Conservation (phyloP, 2,329 filamentous ascomycete species). For the Coniochaeta ligniaria region DNA sequence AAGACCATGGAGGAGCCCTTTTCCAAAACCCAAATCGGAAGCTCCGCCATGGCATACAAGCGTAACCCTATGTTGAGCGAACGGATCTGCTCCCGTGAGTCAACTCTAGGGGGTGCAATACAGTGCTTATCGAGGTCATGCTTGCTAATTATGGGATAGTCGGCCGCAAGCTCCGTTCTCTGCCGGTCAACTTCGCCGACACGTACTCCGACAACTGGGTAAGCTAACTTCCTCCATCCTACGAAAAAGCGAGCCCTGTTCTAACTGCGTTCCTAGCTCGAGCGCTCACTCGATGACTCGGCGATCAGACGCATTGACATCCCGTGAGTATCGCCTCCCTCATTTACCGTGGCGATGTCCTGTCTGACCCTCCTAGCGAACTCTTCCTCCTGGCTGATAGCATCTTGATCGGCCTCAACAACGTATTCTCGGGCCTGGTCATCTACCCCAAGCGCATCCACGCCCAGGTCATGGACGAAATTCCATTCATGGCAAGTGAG, state of each 20-base stretch:
- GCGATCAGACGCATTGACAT: slow-evolving; percentile 51
- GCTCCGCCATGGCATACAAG: slow-evolving; percentile 49
- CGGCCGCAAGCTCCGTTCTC: too few relatives aligned
- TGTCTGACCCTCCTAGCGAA: too few relatives aligned
- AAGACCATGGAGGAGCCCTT: slow-evolving; percentile 87
- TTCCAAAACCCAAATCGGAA: slow-evolving; percentile 71
- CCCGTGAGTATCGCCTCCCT: too few relatives aligned
- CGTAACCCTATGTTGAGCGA: slow-evolving; percentile 22
- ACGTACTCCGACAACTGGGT: too few relatives aligned
- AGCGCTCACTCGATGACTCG: slow-evolving; percentile 70
- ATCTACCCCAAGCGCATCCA: slow-evolving; percentile 72
- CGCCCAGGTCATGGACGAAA: slow-evolving; percentile 61
- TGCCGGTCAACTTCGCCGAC: too few relatives aligned
- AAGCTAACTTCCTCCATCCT: too few relatives aligned
- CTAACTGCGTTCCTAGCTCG: slow-evolving; percentile 62
- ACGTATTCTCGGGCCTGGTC: slow-evolving; percentile 59
- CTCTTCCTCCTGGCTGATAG: slow-evolving; percentile 62
- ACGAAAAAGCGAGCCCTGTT: too few relatives aligned
- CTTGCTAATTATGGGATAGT: too few relatives aligned
- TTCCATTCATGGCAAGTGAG: slow-evolving; percentile 75
- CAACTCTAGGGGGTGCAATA: too few relatives aligned
- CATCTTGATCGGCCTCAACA: slow-evolving; percentile 60
- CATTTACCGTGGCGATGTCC: too few relatives aligned
- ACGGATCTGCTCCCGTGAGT: not conserved
- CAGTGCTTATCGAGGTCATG: too few relatives aligned